Evolutionary conservation across 768 basidiomycete species (phyloP), one percentile per base, ranked within the genome.

Genomic region (Kwoniella sp.): DNA sequence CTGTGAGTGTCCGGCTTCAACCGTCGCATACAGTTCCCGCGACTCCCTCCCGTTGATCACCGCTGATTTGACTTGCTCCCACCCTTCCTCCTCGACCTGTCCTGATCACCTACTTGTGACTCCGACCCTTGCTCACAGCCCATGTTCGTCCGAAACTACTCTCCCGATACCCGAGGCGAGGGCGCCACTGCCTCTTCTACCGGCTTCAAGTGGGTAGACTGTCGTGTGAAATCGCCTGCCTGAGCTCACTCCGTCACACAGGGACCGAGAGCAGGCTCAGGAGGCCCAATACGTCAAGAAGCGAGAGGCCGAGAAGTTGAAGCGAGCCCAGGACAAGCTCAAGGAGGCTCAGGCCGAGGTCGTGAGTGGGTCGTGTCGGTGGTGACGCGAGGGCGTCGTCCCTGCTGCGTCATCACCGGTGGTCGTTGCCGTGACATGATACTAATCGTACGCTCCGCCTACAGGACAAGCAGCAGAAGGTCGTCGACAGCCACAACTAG

Each of bases 211-310:
- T 69, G 49, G 58, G 67, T 69, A 9, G 15, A 12, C 5, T 17
- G n/a, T n/a, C n/a, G n/a, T n/a, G n/a, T n/a, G n/a, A n/a, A n/a
- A n/a, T n/a, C n/a, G n/a, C n/a, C 32, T 9, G 7, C 29, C 37
- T 17, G 14, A 34, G 23, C n/a, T 22, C 15, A 17, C 5, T 27
- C 10, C 40, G 3, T 51, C 23, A 15, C 12, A 11, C 48, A 67
- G 64, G 22, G 32, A 70, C 27, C 60, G 65, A 34, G 69, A 70
- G 52, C 57, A 67, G 47, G 69, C 69, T 36, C 58, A 65, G 57
- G 69, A 70, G 47, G 56, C 63, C 11, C 61, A 67, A 38, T 70
- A 70, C 57, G 57, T 70, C 65, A 53, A 46, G 29, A 59, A 63
- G 57, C 45, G 55, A 40, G 69, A 70, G 51, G 49, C 44, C 28